Evolutionary conservation across 768 basidiomycete species (phyloP).

Genomic region (Amanita inopinata): DNA sequence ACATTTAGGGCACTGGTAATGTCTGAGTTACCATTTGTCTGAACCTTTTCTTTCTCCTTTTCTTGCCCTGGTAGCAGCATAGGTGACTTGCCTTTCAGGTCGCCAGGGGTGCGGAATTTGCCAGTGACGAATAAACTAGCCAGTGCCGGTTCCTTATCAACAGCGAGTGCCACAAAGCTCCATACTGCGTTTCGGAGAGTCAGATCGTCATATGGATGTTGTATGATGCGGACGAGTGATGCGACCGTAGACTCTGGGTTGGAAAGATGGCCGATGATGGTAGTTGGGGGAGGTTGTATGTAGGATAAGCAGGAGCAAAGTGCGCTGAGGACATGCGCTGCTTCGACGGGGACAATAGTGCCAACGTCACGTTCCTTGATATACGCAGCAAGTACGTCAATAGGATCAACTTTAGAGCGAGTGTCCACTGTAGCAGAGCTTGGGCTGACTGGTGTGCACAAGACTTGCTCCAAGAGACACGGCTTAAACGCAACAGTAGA

Average conservation of each 20-base stretch:
- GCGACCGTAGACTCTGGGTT: conserved; percentile 66
- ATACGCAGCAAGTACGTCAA: conserved; percentile 65
- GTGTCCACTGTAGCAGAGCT: conserved; percentile 35
- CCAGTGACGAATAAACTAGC: conserved; percentile 73
- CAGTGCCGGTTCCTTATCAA: conserved; percentile 82
- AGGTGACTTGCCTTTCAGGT: conserved; percentile 26
- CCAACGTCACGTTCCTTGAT: conserved; percentile 60
- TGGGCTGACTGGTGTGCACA: conserved; percentile 54
- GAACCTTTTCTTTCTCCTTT: conserved; percentile 21
- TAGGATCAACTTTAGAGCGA: conserved; percentile 50
- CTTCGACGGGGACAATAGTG: conserved; percentile 49
- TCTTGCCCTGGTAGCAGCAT: conserved; percentile 18
- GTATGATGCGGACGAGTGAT: conserved; percentile 59
- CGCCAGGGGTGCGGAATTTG: conserved; percentile 43
- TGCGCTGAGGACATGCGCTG: conserved; percentile 56
- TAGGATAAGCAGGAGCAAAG: conserved; percentile 57
- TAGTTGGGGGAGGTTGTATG: conserved; percentile 52
- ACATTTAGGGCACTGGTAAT: conserved; percentile 55
- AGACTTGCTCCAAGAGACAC: conserved; percentile 66
- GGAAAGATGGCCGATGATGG: conserved; percentile 69
- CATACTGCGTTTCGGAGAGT: conserved; percentile 67
- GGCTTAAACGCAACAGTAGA: conserved; percentile 32
- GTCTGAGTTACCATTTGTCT: conserved; percentile 31
- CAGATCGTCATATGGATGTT: conserved; percentile 74
- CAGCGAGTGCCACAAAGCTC: conserved; percentile 72